Evolutionary conservation across 371 early-diverging fungal species (phyloP), one percentile per base, ranked within the genome.

Genomic region (Mortierella polycephala): DNA sequence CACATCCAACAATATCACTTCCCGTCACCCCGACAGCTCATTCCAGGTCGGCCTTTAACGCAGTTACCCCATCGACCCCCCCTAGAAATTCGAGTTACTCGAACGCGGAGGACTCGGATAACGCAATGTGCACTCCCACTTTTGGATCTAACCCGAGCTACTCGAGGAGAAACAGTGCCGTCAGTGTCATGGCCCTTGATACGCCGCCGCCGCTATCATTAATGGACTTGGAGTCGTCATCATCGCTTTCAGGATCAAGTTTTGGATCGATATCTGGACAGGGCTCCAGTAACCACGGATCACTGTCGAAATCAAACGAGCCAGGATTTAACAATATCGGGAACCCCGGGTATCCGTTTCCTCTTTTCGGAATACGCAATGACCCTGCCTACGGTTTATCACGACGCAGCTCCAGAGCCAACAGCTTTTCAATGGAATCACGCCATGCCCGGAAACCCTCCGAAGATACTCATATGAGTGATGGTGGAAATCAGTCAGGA

Each of bases 41-140:
- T 45, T 60, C 67, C 9, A 62, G 76, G 30, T 57, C 67, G 9
- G 60, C 20, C 14, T 71, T 75, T 46, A 71, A 75, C 44, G 63
- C 67, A 64, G 67, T 60, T 7, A 57, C 76, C 12, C 76, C 76
- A 20, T 71, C 76, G 6, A 75, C 76, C 4, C 76, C 76, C 45
- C 76, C 75, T 42, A 57, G 70, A 16, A 71, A 61, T 41, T 66
- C 76, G 5, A 42, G 65, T 10, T 75, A 66, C 56, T 75, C 76
- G 37, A 71, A 70, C 39, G 50, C 72, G 42, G 79, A 77, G 11
- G 79, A 77, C 47, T 72, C 71, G 20, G 79, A 77, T 23, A 77
- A 77, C 39, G 72, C 79, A n/a, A 77, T 77, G 79, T 71, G 68
- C 57, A 77, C 79, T 42, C 79, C 79, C n/a, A 77, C 79, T 20